Evolutionary conservation across 306 rosid species (phyloP).

Genomic region (Vicia sativa): DNA sequence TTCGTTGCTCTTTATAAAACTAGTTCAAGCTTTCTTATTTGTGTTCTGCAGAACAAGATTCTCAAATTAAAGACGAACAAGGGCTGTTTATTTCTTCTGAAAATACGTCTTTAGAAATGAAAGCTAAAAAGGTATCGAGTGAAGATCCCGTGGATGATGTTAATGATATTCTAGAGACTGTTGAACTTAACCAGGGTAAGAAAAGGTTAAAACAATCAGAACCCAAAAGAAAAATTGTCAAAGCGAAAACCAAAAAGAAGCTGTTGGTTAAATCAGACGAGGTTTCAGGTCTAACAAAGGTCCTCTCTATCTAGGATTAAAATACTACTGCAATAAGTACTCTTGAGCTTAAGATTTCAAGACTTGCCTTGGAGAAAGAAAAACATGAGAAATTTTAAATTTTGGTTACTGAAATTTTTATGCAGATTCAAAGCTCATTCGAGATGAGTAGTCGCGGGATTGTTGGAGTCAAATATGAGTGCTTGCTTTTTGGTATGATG

Average conservation of each 20-base stretch:
- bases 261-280: conserved; percentile 48
- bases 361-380: too few species aligned
- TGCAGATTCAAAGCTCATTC: conserved; percentile 42
- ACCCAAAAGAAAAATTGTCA: conserved; percentile 44
- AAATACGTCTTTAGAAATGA: conserved; percentile 39
- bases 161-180: conserved; percentile 45
- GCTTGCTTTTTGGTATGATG: too few species aligned
- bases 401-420: conserved; percentile 11
- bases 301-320: too few species aligned
- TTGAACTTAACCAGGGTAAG: conserved; percentile 44
- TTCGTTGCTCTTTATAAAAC: neutral
- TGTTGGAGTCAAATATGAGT: conserved; percentile 60
- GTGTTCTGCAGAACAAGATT: conserved; percentile 59
- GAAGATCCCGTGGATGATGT: conserved; percentile 47
- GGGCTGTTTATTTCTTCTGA: conserved; percentile 43
- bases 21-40: conserved; percentile 28
- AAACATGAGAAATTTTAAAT: too few species aligned
- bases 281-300: conserved; percentile 64
- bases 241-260: conserved; percentile 50
- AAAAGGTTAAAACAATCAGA: conserved; percentile 51
- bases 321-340: too few species aligned
- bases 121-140: conserved; percentile 36
- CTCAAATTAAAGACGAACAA: conserved; percentile 46
- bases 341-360: neutral
- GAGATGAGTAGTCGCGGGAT: conserved; percentile 55